Percentiles rank a stretch among this genome's conserved stretches.
phyloP scores from a whole-genome alignment of 768 basidiomycete species.

The Suillus tomentosus region DNA sequence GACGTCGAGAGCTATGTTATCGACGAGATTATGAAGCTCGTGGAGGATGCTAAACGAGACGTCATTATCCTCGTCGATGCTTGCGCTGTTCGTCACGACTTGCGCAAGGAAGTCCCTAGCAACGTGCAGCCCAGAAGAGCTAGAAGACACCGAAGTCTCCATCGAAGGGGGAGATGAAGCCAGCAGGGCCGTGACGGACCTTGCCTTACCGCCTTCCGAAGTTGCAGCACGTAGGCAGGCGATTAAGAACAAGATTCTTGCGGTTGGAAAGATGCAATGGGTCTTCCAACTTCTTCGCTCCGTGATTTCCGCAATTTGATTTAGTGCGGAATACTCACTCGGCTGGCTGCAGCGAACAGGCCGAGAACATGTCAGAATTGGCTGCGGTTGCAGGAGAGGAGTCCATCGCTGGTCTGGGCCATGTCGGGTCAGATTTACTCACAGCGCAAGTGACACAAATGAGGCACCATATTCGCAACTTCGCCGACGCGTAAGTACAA shows the following conservation, averaged over 20 bases:
- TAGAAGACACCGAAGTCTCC: conserved; percentile 57
- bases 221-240: conserved; percentile 59
- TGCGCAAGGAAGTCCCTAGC: conserved; percentile 67
- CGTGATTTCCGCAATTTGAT: conserved; percentile 27
- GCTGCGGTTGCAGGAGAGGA: conserved; percentile 37
- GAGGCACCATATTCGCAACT: conserved; percentile 63
- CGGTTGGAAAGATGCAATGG: conserved; percentile 88
- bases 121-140: conserved; percentile 92
- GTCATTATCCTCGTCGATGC: conserved; percentile 81
- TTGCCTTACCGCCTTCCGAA: conserved; percentile 42
- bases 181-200: conserved; percentile 27
- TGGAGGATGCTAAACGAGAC: conserved; percentile 59
- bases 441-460: conserved; percentile 62
- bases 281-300: conserved; percentile 89
- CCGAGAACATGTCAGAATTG: conserved; percentile 77
- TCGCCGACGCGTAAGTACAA: conserved; percentile 71
- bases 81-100: conserved; percentile 74
- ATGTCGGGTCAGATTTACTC: conserved; percentile 55
- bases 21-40: conserved; percentile 65
- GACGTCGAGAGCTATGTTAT: conserved; percentile 69
- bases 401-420: conserved; percentile 26
- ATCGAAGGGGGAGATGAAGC: conserved; percentile 44
- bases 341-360: conserved; percentile 59
- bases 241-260: conserved; percentile 94
- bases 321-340: conserved; percentile 2